Evolutionary conservation across 345 rosid species (phyloP).

Genomic region (Moringa oleifera): DNA sequence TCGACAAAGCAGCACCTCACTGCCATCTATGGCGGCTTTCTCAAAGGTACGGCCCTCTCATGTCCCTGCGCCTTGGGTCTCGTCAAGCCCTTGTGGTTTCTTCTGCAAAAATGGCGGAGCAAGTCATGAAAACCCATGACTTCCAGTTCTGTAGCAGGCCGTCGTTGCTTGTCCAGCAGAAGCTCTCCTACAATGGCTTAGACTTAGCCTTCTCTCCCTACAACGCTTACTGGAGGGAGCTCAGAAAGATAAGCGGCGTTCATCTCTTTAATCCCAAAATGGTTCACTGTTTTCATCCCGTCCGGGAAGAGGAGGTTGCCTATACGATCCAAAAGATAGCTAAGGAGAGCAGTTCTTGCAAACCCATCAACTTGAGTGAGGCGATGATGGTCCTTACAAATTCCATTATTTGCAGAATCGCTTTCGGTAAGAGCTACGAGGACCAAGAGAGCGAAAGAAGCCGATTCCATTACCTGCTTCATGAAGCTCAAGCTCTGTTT

Average conservation of each 20-base stretch:
- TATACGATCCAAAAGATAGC: conserved; percentile 18
- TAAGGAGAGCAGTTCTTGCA: neutral
- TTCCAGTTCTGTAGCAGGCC: neutral
- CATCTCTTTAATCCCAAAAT: conserved; percentile 23
- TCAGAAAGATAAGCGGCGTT: conserved; percentile 20
- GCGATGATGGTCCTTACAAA: conserved; percentile 12
- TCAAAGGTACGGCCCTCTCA: neutral
- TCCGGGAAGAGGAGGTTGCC: conserved; percentile 9
- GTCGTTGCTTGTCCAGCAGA: no score
- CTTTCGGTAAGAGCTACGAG: conserved; percentile 30
- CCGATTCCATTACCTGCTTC: conserved; percentile 12
- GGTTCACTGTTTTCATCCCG: conserved; percentile 17
- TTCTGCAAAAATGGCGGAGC: neutral
- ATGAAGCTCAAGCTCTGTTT: conserved; percentile 23
- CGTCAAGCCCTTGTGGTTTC: neutral
- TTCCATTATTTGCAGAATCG: conserved; percentile 20
- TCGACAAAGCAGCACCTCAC: conserved; percentile 10
- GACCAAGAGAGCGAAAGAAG: conserved; percentile 12
- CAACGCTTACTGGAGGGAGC: conserved; percentile 21
- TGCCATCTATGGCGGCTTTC: no score
- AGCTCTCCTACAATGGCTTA: no score
- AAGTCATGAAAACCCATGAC: neutral
- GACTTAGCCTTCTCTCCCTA: no score
- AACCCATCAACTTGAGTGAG: conserved; percentile 13
- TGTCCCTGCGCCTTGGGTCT: neutral